A percentile compares a stretch with the other conserved stretches of the same genome.
These are phyloP conservation scores for Prunus mume DNA, from an alignment of 306 rosid species.

Conservation along the genomic window DNA sequence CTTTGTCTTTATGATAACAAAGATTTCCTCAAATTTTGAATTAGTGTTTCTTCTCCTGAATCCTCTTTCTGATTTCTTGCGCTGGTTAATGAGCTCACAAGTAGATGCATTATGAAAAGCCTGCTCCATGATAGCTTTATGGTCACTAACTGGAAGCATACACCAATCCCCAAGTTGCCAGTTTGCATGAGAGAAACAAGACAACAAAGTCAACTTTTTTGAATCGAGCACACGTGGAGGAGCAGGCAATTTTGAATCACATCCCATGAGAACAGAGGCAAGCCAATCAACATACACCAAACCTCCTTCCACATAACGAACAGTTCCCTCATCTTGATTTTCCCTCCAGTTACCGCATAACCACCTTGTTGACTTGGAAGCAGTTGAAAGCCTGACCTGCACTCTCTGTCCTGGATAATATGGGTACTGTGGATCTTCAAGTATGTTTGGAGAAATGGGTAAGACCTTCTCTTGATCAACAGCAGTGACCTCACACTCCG, in stretches of 20 bases:
- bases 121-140: constrained; percentile 32
- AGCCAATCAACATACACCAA: constrained; percentile 77
- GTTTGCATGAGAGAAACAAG: constrained; percentile 75
- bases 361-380: constrained; percentile 71
- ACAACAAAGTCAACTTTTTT: constrained; percentile 58
- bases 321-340: constrained; percentile 67
- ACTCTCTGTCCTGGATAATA: constrained; percentile 97
- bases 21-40: constrained; percentile 49
- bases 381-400: constrained; percentile 51
- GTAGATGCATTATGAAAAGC: constrained; percentile 31
- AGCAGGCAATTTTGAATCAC: constrained; percentile 36
- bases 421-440: constrained; percentile 85
- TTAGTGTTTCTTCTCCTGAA: constrained; percentile 31
- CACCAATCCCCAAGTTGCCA: constrained; percentile 99
- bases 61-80: constrained; percentile 37
- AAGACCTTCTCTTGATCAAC: constrained; percentile 60
- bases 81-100: constrained; percentile 30
- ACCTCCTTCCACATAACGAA: constrained; percentile 78
- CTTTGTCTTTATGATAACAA: constrained; percentile 69
- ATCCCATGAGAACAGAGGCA: constrained; percentile 51
- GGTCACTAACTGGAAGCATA: constrained; percentile 46
- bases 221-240: constrained; percentile 70
- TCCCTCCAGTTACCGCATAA: constrained; percentile 78
- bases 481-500: constrained; percentile 54
- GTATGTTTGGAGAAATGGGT: constrained; percentile 57